Percentiles rank a stretch among this genome's conserved stretches.
phyloP scores from a whole-genome alignment of 352 stramenopile species.

The Pythium periplocum region DNA sequence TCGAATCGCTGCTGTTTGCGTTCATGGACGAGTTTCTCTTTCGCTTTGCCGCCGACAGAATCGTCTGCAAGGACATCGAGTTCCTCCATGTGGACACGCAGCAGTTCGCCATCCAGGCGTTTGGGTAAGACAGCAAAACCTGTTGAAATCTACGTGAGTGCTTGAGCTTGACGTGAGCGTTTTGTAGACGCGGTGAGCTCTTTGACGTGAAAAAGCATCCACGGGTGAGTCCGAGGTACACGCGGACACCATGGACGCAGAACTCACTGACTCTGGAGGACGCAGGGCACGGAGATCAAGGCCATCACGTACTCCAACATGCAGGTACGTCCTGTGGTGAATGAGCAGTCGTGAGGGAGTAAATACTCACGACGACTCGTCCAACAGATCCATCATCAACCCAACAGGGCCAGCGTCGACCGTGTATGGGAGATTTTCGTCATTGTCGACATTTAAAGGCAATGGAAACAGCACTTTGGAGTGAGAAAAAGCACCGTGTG shows the following conservation, averaged over 20 bases:
- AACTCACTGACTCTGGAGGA: too few relatives aligned
- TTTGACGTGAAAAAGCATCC: slow-evolving; percentile 58
- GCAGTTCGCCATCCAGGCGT: slow-evolving; percentile 5
- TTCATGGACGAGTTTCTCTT: slow-evolving; percentile 79
- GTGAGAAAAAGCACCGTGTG: too few relatives aligned
- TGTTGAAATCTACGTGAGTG: too few relatives aligned
- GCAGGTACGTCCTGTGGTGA: slow-evolving; percentile 27
- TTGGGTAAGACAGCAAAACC: background rate
- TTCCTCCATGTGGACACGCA: slow-evolving; percentile 22
- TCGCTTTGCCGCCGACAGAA: slow-evolving; percentile 44
- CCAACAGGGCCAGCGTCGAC: background rate
- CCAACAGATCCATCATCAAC: too few relatives aligned
- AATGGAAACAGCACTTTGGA: too few relatives aligned
- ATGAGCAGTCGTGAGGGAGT: too few relatives aligned
- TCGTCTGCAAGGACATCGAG: slow-evolving; percentile 18
- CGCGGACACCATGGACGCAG: too few relatives aligned
- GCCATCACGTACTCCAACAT: slow-evolving; percentile 83
- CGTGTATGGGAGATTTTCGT: slow-evolving; percentile 10
- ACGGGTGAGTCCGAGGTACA: background rate
- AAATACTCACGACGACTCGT: too few relatives aligned
- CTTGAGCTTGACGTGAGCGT: too few relatives aligned
- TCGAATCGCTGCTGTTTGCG: slow-evolving; percentile 50
- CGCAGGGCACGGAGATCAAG: slow-evolving; percentile 73
- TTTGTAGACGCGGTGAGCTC: slow-evolving; percentile 32
- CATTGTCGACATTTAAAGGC: slow-evolving; percentile 12